phyloP scores from a whole-genome alignment of 345 rosid species.

The Atalantia buxifolia region DNA sequence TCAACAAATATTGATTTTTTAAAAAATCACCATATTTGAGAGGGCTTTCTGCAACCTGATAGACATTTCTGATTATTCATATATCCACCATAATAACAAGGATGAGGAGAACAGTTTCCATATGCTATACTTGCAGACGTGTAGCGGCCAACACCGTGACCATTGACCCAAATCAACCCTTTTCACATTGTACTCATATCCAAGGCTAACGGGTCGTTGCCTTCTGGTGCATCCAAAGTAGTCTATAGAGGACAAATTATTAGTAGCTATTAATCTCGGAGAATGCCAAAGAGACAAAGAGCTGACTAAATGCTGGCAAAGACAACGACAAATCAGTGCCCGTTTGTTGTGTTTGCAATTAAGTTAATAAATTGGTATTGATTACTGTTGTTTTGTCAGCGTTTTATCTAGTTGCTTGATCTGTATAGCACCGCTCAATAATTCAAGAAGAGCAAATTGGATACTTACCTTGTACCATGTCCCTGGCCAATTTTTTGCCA shows the following conservation, averaged over 20 bases:
- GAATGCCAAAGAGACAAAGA: too few species aligned
- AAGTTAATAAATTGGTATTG: too few species aligned
- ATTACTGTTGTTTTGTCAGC: too few species aligned
- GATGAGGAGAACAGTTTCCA: constrained; percentile 50
- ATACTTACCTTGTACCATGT: constrained; percentile 85
- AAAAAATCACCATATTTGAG: constrained; percentile 68
- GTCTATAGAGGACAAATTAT: constrained; percentile 39
- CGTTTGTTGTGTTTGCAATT: too few species aligned
- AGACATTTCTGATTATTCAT: constrained; percentile 45
- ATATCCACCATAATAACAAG: constrained; percentile 68
- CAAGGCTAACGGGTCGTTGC: constrained; percentile 72
- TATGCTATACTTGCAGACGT: constrained; percentile 67
- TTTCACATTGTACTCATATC: constrained; percentile 81
- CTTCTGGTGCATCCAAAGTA: constrained; percentile 56
- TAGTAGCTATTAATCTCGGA: neutral
- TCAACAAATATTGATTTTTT: neutral
- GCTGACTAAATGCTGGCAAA: too few species aligned
- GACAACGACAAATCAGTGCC: too few species aligned
- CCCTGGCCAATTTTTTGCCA: constrained; percentile 61
- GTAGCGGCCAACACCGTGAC: constrained; percentile 77
- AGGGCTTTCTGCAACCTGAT: constrained; percentile 65
- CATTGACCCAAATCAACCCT: constrained; percentile 86
- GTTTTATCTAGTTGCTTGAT: too few species aligned
- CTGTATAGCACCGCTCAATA: too few species aligned
- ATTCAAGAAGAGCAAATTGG: neutral